Base-by-base conservation (phyloP, 345 rosid genomes). In the Eucalyptus pumila region DNA sequence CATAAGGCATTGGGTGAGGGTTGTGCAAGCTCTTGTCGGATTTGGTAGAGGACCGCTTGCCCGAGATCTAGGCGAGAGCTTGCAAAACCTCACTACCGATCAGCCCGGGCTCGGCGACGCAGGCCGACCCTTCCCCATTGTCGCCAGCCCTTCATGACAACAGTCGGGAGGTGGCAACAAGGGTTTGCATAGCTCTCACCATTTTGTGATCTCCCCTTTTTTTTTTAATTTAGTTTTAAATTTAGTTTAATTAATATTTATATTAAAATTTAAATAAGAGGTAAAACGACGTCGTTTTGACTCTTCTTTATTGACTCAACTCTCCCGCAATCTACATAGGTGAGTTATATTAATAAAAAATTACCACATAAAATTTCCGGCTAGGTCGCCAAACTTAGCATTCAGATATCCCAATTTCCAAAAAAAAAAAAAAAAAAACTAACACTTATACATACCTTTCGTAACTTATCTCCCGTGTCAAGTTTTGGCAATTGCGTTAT, bases 301-400 rank as follows among this genome's bases (percentile, higher is more conserved):
- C 56, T 19, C 10, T 52, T 19, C 0, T 52, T 52, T 19, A 0
- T 2, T 0, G 0, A 19, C 2, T 52, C 0, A 52, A 0, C 10
- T 52, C 10, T 52, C 10, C 2, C 0, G 1, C 0, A 1, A 52
- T 0, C 5, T 0, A 8, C 1, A 52, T 19, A 52, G 1, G 0
- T 19, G 24, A 52, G 24, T 19, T 52, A 52, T 52, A 52, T 19
- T 19, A 52, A 52, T 52, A 52, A 19, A 52, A 52, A 7, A 52
- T 19, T 52, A 0, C 0, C 1, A 52, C 1, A 0, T 3, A 52
- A 0, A 0, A 52, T 52, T 52, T 52, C 9, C 0, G 1, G 1
- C 0, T 51, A 17, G 0, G 23, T 51, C 9, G 1, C 56, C 23
- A 51, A 17, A 51, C 9, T 51, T 51, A 0, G 4, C 23, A 51